phyloP scores from a whole-genome alignment of 306 rosid species.

The Inga oerstediana region DNA sequence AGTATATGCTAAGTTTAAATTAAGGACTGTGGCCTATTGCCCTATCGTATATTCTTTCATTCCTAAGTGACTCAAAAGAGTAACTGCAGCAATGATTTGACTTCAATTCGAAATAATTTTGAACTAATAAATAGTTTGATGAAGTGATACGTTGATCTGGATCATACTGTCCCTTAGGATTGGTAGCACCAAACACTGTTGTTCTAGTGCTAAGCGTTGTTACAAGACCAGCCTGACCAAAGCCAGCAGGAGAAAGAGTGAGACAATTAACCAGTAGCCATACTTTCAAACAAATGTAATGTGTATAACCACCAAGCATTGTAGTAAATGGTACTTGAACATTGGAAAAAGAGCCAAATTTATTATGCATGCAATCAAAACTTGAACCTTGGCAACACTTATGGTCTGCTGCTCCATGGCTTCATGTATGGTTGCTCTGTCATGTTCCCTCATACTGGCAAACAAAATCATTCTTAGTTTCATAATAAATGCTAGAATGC shows the following conservation, averaged over 20 bases:
- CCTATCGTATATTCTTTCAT: neutral
- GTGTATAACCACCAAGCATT: neutral
- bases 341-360: slow-evolving; percentile 26
- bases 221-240: slow-evolving; percentile 93
- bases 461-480: slow-evolving; percentile 35
- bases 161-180: slow-evolving; percentile 97
- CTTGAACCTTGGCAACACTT: slow-evolving; percentile 93
- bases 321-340: neutral
- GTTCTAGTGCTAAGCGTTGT: slow-evolving; percentile 94
- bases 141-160: slow-evolving; percentile 87
- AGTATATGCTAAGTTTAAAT: neutral
- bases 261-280: slow-evolving; percentile 37
- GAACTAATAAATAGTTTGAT: slow-evolving; percentile 33
- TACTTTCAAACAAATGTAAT: slow-evolving; percentile 4
- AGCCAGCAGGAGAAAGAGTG: slow-evolving; percentile 18
- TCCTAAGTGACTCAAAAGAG: slow-evolving; percentile 9
- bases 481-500: slow-evolving; percentile 30
- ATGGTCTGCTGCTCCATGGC: slow-evolving; percentile 99
- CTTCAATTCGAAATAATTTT: slow-evolving; percentile 8
- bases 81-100: slow-evolving; percentile 20
- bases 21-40: neutral
- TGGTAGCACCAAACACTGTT: slow-evolving; percentile 93
- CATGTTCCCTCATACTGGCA: slow-evolving; percentile 94
- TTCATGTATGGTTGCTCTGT: slow-evolving; percentile 97
- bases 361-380: slow-evolving; percentile 12